Base-by-base conservation (phyloP, 192 early-diverging fungal genomes). In the Entomortierella parvispora region DNA sequence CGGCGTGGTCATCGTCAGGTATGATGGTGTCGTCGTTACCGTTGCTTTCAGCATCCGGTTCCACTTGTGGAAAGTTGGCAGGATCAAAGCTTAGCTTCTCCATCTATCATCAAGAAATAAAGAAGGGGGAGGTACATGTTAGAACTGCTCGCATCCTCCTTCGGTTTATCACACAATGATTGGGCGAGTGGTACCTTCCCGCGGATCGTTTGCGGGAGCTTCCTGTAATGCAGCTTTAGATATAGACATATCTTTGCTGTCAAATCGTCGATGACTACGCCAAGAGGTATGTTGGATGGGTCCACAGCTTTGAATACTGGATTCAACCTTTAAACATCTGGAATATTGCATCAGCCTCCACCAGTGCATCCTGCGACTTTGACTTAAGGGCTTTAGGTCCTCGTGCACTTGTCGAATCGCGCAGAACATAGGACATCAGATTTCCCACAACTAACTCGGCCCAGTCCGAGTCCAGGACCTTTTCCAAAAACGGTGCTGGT, bases 341-440 rank as follows among this genome's bases (percentile, higher is more conserved):
- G 2, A 55, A 55, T 33, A 37, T 55, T 8, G 18, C 29, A 2
- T 8, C 10, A 4, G 50, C 29, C 53, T 55, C n/a, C 33, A 5
- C 33, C 32, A 2, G 31, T 37, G 53, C 53, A 37, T 55, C 32
- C 53, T 29, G 29, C n/a, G 32, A 20, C 33, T 0, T 37, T 55
- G 33, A 0, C 1, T 37, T 37, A 32, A 0, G 10, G 14, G 53
- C 53, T 31, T 5, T 20, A 20, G 53, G 10, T 55, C 53, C 31
- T 22, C 3, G 53, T 22, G 9, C 1, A n/a, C 2, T n/a, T 37
- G 31, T 55, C 31, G 31, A 34, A 55, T 55, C 2, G 29, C 53
- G 53, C 8, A 55, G 53, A 33, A 55, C 53, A 55, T 10, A 33
- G 14, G 31, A 55, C n/a, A 55, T 15, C 15, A 55, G 53, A n/a